phyloP scores from a whole-genome alignment of 163 green algal species.

The Trebouxiophyceae sp. region DNA sequence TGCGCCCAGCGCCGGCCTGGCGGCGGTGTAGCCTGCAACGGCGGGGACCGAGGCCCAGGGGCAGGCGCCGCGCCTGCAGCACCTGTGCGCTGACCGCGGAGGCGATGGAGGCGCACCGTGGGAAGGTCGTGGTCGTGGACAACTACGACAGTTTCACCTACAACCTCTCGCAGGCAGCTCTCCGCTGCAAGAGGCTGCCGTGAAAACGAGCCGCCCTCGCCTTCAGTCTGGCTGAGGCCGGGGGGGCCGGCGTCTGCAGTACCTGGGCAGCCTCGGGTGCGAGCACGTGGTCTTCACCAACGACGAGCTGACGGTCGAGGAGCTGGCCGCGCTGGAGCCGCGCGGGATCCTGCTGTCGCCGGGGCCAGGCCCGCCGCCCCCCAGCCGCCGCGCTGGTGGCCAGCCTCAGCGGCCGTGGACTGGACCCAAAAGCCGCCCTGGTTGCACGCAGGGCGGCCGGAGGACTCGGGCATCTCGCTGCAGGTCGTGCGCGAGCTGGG shows the following conservation, averaged over 20 bases:
- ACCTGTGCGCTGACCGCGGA: too few species aligned
- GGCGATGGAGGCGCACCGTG: constrained; percentile 15
- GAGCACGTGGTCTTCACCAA: constrained; percentile 94
- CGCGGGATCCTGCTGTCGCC: constrained; percentile 88
- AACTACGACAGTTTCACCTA: constrained; percentile 99
- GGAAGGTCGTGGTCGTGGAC: constrained; percentile 89
- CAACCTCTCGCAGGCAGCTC: constrained; percentile 89
- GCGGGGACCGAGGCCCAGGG: too few species aligned
- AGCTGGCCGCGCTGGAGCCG: constrained; percentile 78
- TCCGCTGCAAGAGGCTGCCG: too few species aligned
- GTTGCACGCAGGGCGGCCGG: constrained; percentile 75
- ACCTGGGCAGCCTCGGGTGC: constrained; percentile 86
- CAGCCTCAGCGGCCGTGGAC: too few species aligned
- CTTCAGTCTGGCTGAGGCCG: too few species aligned
- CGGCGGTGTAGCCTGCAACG: too few species aligned
- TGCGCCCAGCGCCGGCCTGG: too few species aligned
- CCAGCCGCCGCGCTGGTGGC: too few species aligned
- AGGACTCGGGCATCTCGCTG: constrained; percentile 92
- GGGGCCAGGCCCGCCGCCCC: constrained; percentile 60
- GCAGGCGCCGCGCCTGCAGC: too few species aligned
- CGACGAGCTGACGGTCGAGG: constrained; percentile 88
- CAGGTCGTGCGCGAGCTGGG: constrained; percentile 69
- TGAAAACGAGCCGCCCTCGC: too few species aligned
- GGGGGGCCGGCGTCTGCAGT: constrained; percentile 72
- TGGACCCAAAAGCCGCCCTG: too few species aligned